Evolutionary conservation across 768 basidiomycete genomes (phyloP).

Genomic region (Leucosporidium scottii): DNA sequence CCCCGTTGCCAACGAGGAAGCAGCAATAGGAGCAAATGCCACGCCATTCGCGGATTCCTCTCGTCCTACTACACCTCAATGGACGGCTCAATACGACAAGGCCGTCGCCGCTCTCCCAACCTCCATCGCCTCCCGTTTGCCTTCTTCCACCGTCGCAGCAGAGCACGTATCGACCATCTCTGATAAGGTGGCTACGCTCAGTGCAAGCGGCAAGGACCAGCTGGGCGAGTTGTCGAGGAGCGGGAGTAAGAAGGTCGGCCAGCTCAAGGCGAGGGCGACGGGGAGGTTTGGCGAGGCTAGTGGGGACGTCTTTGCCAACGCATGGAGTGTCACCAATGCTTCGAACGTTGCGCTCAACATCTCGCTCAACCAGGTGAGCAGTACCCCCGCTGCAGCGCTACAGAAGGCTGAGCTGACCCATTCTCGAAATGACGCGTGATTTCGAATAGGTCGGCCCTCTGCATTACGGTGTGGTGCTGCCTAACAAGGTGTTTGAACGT

Average conservation of each 20-base stretch:
- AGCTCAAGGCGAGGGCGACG: neutral
- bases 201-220: neutral
- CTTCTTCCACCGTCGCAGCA: neutral
- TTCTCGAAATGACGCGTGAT: neutral
- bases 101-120: neutral
- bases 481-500: slow-evolving; percentile 22
- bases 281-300: neutral
- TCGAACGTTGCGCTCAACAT: slow-evolving; percentile 28
- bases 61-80: neutral
- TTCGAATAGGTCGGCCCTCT: slow-evolving; percentile 18
- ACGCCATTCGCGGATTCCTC: neutral
- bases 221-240: neutral
- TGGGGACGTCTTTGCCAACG: neutral
- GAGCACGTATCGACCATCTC: too few relatives aligned
- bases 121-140: neutral
- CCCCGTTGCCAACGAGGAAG: too few relatives aligned
- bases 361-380: slow-evolving; percentile 14
- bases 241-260: neutral
- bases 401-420: neutral
- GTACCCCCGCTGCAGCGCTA: neutral
- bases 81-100: slow-evolving; percentile 13
- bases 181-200: too few relatives aligned
- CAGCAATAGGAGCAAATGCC: too few relatives aligned
- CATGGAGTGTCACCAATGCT: slow-evolving; percentile 18
- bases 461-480: slow-evolving; percentile 23